Base-by-base conservation (phyloP, 495 filamentous ascomycete genomes). In the Penicillium lagena region DNA sequence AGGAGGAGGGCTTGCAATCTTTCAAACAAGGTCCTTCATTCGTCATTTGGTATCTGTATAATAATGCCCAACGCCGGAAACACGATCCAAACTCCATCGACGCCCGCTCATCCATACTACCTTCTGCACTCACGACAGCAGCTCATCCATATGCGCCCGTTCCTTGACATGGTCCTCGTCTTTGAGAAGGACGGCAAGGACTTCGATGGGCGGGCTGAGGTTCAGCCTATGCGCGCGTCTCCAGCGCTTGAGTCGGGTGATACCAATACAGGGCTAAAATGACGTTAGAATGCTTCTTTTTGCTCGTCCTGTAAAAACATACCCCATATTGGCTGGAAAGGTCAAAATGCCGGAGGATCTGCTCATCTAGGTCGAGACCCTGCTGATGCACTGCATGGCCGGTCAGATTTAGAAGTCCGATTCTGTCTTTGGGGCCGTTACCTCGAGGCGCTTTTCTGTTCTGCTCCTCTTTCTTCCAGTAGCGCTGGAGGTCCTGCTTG, bases 321-420 rank as follows among this genome's bases (percentile, higher is more conserved):
- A 95, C 89, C 46, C 93, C 93, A 64, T 86, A 98, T 61, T 95
- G 87, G 48, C 72, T 82, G 40, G 80, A 87, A 34, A 94, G 79
- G 60, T 98, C 93, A 65, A 88, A 98, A 55, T 94, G 84, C 50
- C 91, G 68, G 50, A 91, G 70, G 37, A 95, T 82, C 72, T 89
- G 90, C 75, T 96, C 93, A 35, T 85, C 73, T 9, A 87, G 51
- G 5, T 72, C 70, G 40, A 98, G 58, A 4, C 69, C 84, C 48
- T 79, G 58, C 66, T 90, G 86, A 59, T 97, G 93, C 36, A 90
- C 81, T 64, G 58, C 48, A 22, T 22, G 22, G 22, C 22, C 22
- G 22, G 22, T 22, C 22, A 22, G 22, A 22, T 6, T 22, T 6
- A 34, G 32, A 34, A 7, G 2, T 34, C 32, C 22, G 22, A 22